These are phyloP conservation scores for Mucor velutinosus DNA, from an alignment of 371 early-diverging fungal genomes.

Conservation along the genomic window DNA sequence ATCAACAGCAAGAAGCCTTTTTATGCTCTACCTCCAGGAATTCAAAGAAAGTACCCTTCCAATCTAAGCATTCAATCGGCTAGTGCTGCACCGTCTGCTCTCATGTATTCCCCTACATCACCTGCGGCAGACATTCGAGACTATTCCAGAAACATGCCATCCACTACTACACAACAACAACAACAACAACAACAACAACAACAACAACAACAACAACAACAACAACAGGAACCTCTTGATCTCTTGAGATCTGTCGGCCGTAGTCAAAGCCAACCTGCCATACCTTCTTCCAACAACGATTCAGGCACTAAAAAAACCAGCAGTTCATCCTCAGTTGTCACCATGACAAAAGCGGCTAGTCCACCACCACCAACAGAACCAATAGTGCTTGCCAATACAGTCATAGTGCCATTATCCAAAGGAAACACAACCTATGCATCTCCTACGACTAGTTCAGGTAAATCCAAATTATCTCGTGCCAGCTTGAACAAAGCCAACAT, in stretches of 20 bases:
- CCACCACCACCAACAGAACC: not conserved
- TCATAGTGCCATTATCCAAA: not conserved
- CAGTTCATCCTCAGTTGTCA: not conserved
- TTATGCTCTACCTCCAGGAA: not conserved
- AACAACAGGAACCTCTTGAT: not conserved
- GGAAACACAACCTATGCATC: not conserved
- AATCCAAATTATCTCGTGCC: not conserved
- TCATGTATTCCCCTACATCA: not conserved
- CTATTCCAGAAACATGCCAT: not conserved
- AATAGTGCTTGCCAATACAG: not conserved
- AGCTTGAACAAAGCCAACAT: conserved; percentile 33
- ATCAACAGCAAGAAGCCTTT: not conserved
- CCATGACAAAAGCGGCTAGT: not conserved
- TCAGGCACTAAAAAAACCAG: not conserved
- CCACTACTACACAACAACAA: not conserved
- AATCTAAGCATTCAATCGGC: not conserved
- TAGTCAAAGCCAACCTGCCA: not conserved
- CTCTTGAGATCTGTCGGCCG: not conserved
- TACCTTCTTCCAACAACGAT: not conserved
- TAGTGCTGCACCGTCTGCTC: not conserved
- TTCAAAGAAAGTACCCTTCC: not conserved
- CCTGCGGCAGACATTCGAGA: not conserved
- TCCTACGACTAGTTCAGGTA: not conserved
- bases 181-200: not conserved
- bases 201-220: not conserved